Evolutionary conservation across 805 yeast species (phyloP).

Genomic region (Barnettozyma sp.): DNA sequence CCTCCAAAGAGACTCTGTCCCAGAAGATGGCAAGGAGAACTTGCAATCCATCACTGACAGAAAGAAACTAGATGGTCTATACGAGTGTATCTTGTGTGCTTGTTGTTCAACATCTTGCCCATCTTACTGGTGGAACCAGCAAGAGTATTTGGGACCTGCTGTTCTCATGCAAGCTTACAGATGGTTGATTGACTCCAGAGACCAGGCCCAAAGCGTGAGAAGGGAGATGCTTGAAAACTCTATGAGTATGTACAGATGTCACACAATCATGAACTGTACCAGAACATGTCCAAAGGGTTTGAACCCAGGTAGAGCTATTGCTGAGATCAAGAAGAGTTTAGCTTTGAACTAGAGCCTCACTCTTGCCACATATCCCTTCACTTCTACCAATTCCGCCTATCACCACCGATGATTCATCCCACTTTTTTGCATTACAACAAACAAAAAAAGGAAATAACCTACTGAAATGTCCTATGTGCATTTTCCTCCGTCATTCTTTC

Average conservation of each 20-base stretch:
- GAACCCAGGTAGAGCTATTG: constrained; percentile 97
- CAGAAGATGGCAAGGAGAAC: constrained; percentile 89
- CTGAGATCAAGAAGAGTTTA: constrained; percentile 90
- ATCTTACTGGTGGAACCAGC: constrained; percentile 99
- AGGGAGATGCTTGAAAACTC: constrained; percentile 90
- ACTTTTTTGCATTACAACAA: too few relatives aligned
- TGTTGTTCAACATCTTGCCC: constrained; percentile 99
- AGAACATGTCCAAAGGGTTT: constrained; percentile 97
- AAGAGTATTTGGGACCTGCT: constrained; percentile 97
- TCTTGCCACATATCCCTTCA: too few relatives aligned
- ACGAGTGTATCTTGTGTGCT: constrained; percentile 97
- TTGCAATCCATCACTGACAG: constrained; percentile 89
- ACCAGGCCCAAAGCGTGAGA: constrained; percentile 77
- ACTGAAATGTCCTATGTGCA: too few relatives aligned
- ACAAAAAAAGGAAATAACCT: too few relatives aligned
- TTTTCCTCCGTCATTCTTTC: too few relatives aligned
- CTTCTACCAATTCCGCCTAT: too few relatives aligned
- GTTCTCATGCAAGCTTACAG: constrained; percentile 98
- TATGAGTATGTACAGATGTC: constrained; percentile 97
- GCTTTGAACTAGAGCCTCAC: constrained; percentile 70
- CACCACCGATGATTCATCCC: too few relatives aligned
- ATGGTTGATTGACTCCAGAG: constrained; percentile 97
- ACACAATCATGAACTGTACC: constrained; percentile 98
- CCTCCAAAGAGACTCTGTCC: constrained; percentile 70
- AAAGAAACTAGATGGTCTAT: constrained; percentile 91